Conservation (phyloP, 805 yeast species). For the Wickerhamomyces hampshirensis region DNA sequence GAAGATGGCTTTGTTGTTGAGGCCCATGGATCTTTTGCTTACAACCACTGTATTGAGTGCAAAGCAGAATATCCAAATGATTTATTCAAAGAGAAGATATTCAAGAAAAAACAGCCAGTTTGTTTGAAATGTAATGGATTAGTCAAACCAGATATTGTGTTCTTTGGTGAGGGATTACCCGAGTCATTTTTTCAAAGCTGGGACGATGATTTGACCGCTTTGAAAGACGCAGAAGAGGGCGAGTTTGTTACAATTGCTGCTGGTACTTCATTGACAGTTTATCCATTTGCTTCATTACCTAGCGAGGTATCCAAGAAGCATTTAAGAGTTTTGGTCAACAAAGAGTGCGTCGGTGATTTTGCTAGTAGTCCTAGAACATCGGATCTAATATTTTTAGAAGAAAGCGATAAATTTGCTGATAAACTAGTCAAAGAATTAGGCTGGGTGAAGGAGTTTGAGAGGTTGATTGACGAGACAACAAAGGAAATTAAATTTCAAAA, state of each 20-base stretch:
- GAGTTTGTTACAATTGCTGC: slow-evolving; percentile 77
- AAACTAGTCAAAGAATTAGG: slow-evolving; percentile 50
- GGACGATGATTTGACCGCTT: slow-evolving; percentile 43
- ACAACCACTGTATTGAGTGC: slow-evolving; percentile 81
- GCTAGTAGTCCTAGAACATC: slow-evolving; percentile 42
- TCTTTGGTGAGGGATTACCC: slow-evolving; percentile 90
- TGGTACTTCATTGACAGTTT: slow-evolving; percentile 86
- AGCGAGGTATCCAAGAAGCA: slow-evolving; percentile 46
- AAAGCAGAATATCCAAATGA: slow-evolving; percentile 44
- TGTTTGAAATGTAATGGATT: slow-evolving; percentile 68
- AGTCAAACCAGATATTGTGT: slow-evolving; percentile 91
- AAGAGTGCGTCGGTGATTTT: slow-evolving; percentile 76
- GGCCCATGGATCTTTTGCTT: slow-evolving; percentile 94
- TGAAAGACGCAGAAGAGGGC: slow-evolving; percentile 29
- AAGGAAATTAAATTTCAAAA: not conserved
- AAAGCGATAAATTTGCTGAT: slow-evolving; percentile 63
- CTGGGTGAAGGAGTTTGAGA: slow-evolving; percentile 48
- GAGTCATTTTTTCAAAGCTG: slow-evolving; percentile 58
- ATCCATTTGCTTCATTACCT: slow-evolving; percentile 87
- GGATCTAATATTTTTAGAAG: slow-evolving; percentile 58
- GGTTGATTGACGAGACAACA: slow-evolving; percentile 25
- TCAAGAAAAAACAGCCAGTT: slow-evolving; percentile 29
- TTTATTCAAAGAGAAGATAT: slow-evolving; percentile 37
- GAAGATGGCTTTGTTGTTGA: slow-evolving; percentile 62
- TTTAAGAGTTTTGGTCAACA: slow-evolving; percentile 65